phyloP scores from a whole-genome alignment of 306 rosid species.

The Trifolium subterraneum region DNA sequence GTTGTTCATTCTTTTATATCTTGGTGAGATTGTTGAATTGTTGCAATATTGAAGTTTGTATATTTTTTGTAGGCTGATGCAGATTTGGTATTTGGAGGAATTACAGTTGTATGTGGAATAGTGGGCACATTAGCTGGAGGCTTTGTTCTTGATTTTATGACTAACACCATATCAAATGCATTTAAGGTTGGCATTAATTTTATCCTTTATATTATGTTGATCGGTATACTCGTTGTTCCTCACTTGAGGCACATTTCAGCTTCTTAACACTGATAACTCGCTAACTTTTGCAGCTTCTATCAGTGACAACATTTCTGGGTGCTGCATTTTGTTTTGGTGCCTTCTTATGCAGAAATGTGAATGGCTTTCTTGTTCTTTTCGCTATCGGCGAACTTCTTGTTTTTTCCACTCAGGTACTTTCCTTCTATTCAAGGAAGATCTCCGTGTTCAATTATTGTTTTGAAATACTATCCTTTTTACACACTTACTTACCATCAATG shows the following conservation, averaged over 20 bases:
- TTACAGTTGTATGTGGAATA: constrained; percentile 77
- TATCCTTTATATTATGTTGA: too few species aligned
- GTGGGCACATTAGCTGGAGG: constrained; percentile 85
- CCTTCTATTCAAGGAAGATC: neutral
- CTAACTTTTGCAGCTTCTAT: constrained; percentile 92
- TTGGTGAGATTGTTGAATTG: neutral
- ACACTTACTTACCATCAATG: constrained; percentile 15
- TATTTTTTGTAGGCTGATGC: constrained; percentile 69
- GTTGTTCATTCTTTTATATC: constrained; percentile 6
- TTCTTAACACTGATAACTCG: too few species aligned
- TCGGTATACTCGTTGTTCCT: too few species aligned
- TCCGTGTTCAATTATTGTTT: constrained; percentile 25
- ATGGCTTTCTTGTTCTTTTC: constrained; percentile 71
- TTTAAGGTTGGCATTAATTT: constrained; percentile 67
- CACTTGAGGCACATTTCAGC: too few species aligned
- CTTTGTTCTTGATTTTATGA: constrained; percentile 62
- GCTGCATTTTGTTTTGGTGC: constrained; percentile 72
- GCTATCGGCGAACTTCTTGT: constrained; percentile 76
- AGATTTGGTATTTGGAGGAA: constrained; percentile 86
- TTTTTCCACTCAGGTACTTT: constrained; percentile 84
- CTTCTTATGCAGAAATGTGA: constrained; percentile 75
- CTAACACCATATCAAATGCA: constrained; percentile 75
- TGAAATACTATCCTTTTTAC: constrained; percentile 4
- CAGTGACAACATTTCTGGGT: constrained; percentile 67
- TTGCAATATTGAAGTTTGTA: constrained; percentile 7